Evolutionary conservation across 2,329 filamentous ascomycete genomes (phyloP).

Genomic region (Ophiocordyceps camponoti-floridani): DNA sequence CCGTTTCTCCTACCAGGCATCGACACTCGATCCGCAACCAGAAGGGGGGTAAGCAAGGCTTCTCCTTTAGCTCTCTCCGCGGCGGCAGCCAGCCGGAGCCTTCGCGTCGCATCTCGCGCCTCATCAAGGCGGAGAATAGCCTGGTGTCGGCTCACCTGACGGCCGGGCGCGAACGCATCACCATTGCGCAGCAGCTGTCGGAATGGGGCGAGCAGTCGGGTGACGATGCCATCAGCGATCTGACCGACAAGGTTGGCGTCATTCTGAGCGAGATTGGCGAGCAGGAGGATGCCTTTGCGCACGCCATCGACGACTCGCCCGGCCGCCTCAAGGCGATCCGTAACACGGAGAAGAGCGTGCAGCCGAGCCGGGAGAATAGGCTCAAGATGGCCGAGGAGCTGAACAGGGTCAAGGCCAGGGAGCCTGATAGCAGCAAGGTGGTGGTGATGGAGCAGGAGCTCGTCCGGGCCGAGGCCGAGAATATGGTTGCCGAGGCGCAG

Average conservation of each 20-base stretch:
- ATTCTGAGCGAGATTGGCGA: conserved; percentile 83
- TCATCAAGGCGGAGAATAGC: conserved; percentile 92
- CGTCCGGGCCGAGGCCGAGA: conserved; percentile 88
- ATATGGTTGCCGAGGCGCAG: conserved; percentile 88
- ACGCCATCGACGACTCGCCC: conserved; percentile 73
- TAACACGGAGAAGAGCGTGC: conserved; percentile 89
- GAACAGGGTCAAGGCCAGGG: conserved; percentile 76
- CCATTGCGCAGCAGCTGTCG: conserved; percentile 77
- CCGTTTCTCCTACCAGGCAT: conserved; percentile 32
- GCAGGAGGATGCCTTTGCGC: conserved; percentile 78
- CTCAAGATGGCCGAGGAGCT: conserved; percentile 86
- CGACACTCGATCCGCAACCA: conserved; percentile 54
- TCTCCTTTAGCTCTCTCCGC: conserved; percentile 74
- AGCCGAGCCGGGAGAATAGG: conserved; percentile 78
- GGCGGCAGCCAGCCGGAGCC: conserved; percentile 75
- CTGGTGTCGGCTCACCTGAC: conserved; percentile 70
- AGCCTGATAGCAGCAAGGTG: conserved; percentile 67
- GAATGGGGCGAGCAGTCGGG: conserved; percentile 91
- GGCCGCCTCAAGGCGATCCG: conserved; percentile 75
- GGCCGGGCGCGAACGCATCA: conserved; percentile 67
- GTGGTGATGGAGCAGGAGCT: conserved; percentile 88
- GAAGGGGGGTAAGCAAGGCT: conserved; percentile 22
- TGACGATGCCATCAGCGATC: conserved; percentile 73
- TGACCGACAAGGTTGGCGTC: conserved; percentile 91
- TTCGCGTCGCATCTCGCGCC: conserved; percentile 69